phyloP scores from a whole-genome alignment of 2,329 filamentous ascomycete genomes.

The Aspergillus jensenii region DNA sequence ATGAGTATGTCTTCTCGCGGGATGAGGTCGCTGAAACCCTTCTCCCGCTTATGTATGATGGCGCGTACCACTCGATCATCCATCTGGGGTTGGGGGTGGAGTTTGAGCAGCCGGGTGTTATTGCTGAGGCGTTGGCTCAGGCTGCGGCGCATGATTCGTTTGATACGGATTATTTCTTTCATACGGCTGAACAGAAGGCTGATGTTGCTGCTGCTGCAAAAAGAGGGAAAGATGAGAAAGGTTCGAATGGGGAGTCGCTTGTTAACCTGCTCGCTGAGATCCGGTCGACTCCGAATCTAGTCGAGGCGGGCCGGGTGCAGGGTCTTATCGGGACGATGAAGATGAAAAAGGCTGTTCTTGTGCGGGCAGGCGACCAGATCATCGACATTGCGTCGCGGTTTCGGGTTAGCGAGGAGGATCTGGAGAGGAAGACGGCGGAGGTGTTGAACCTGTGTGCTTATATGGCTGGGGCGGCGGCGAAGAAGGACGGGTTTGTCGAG shows the following conservation, averaged over 20 bases:
- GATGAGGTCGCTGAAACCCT: conserved; percentile 63
- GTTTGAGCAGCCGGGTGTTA: conserved; percentile 71
- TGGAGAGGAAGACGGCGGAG: conserved; percentile 4
- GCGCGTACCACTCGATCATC: conserved; percentile 69
- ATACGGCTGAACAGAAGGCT: neutral
- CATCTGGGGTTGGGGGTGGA: conserved; percentile 82
- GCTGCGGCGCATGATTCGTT: conserved; percentile 60
- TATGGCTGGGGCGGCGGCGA: conserved; percentile 1
- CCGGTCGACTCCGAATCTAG: neutral
- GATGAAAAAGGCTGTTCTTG: neutral
- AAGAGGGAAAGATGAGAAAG: neutral
- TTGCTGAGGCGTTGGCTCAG: conserved; percentile 75
- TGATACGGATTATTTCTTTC: conserved; percentile 1
- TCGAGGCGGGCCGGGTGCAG: neutral
- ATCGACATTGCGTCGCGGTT: neutral
- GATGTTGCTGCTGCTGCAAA: neutral
- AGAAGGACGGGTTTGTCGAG: neutral
- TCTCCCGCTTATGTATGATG: conserved; percentile 62
- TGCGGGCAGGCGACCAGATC: neutral
- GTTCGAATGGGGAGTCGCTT: neutral
- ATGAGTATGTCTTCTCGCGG: conserved; percentile 63
- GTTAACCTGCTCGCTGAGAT: neutral
- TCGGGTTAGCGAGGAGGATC: neutral
- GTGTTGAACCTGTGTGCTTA: conserved; percentile 9
- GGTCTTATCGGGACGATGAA: conserved; percentile 8